These are phyloP conservation scores for Collybia sordida DNA, from an alignment of 768 basidiomycete species.

Conservation along the genomic window DNA sequence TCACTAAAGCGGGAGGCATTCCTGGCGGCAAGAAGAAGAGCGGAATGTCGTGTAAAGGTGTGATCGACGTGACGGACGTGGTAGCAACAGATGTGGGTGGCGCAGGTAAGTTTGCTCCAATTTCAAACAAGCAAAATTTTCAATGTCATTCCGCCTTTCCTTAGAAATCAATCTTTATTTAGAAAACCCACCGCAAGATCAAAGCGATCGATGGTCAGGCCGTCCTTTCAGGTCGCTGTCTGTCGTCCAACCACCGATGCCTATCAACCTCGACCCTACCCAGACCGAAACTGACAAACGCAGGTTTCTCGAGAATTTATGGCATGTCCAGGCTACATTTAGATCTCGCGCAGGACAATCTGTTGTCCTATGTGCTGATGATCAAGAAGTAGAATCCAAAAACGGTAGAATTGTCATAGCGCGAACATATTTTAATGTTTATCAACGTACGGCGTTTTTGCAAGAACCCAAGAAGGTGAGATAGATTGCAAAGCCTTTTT, in stretches of 20 bases:
- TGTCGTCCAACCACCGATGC: constrained; percentile 73
- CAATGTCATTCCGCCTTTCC: background rate
- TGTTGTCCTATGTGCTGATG: constrained; percentile 67
- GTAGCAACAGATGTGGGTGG: constrained; percentile 85
- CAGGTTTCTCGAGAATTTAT: constrained; percentile 86
- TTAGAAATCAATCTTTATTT: constrained; percentile 85
- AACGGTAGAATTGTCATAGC: constrained; percentile 63
- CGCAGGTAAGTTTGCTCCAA: constrained; percentile 53
- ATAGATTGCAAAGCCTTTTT: constrained; percentile 5
- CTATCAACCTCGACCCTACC: constrained; percentile 63
- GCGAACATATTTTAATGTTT: constrained; percentile 87
- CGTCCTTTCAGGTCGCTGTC: constrained; percentile 80
- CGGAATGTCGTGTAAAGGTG: constrained; percentile 80
- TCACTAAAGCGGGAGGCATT: constrained; percentile 62
- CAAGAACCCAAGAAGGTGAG: constrained; percentile 78
- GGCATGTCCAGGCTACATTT: constrained; percentile 83
- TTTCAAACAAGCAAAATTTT: background rate
- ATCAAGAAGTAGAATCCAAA: constrained; percentile 73
- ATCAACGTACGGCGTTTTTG: constrained; percentile 77
- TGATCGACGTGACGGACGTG: constrained; percentile 82
- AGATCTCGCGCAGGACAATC: constrained; percentile 73
- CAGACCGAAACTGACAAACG: constrained; percentile 68
- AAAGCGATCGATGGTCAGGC: constrained; percentile 84
- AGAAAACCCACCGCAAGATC: constrained; percentile 79
- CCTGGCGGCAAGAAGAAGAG: constrained; percentile 72